A percentile compares a stretch with the other conserved stretches of the same genome.
These are phyloP conservation scores for Candolleomyces efflorescens DNA, from an alignment of 768 basidiomycete species.

Conservation along the genomic window DNA sequence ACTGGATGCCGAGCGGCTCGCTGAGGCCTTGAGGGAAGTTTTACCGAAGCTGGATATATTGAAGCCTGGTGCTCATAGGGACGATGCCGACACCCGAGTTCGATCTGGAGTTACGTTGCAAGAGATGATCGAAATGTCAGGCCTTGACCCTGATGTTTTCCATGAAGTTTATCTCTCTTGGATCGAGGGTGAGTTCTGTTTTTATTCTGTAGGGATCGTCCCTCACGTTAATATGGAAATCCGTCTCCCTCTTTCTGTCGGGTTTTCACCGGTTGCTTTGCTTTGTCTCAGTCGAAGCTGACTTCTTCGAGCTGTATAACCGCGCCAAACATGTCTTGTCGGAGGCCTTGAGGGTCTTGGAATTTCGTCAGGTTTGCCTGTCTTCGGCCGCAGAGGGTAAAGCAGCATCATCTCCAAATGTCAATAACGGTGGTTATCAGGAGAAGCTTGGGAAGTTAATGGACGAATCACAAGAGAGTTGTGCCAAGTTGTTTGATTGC, in stretches of 20 bases:
- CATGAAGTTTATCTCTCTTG: conserved; percentile 68
- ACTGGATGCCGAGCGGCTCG: conserved; percentile 41
- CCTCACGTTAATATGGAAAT: neutral
- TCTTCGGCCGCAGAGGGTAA: conserved; percentile 22
- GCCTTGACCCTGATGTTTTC: conserved; percentile 52
- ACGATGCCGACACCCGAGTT: conserved; percentile 25
- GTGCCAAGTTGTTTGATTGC: conserved; percentile 67
- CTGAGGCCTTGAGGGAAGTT: conserved; percentile 43
- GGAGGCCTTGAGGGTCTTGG: conserved; percentile 77
- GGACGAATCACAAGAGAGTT: conserved; percentile 75
- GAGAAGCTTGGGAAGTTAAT: conserved; percentile 63
- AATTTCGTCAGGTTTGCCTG: conserved; percentile 69
- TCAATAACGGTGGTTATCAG: conserved; percentile 20
- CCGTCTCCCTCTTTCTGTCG: neutral
- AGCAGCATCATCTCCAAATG: neutral
- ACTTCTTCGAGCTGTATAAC: conserved; percentile 78
- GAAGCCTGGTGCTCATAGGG: conserved; percentile 29
- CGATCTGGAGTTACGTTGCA: conserved; percentile 61
- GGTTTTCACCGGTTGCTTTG: no score
- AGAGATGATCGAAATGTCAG: conserved; percentile 68
- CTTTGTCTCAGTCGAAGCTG: conserved; percentile 59
- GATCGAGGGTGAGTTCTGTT: conserved; percentile 60
- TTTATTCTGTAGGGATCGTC: neutral
- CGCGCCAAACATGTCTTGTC: conserved; percentile 77
- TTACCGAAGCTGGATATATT: conserved; percentile 47